Evolutionary conservation across 2,329 filamentous ascomycete species (phyloP), one percentile per base, ranked within the genome.

Genomic region (Pestalotiopsis fici): DNA sequence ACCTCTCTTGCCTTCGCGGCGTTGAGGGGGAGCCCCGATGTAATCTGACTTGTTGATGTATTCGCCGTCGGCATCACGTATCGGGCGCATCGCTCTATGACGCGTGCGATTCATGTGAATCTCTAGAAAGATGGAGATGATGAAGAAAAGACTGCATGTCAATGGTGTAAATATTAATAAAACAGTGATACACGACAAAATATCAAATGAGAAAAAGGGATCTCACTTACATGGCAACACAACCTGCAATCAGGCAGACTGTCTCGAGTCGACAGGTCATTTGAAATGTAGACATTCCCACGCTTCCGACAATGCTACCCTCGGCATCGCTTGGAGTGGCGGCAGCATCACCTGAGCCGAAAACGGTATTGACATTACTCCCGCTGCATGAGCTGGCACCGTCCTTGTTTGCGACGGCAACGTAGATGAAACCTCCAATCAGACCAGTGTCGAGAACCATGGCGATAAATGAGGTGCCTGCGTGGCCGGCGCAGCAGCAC

Each of bases 361-460:
- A 60, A 12, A 60, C 57, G 57, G 57, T 39, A n/a, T 60, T 60
- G n/a, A 60, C 57, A 2, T 25, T 35, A 2, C 9, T 27, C 3
- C 88, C 88, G 3, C 69, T 77, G 81, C 90, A 93, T 56, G 77
- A 83, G 67, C 82, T 75, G 1, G 84, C 84, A n/a, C 90, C 90
- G 64, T 87, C 77, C 27, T 90, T 83, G 12, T 88, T 90, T 69
- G 91, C 78, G 68, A 90, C 81, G 0, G 90, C 89, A 68, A 93
- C 83, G 68, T 90, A 91, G 67, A 91, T 82, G 80, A 92, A 90
- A 37, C 81, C 87, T 23, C 86, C 90, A 65, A 84, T 80, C 78
- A 92, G 91, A 70, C 83, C 83, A 65, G 91, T 71, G 73, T 93
- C 88, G 64, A 93, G 82, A 35, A 90, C 66, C 68, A 92, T 83